Percentiles rank a stretch among this genome's conserved stretches.
These are phyloP conservation scores for Apium graveolens DNA, from an alignment of 129 eudicot genomes.

Conservation along the genomic window DNA sequence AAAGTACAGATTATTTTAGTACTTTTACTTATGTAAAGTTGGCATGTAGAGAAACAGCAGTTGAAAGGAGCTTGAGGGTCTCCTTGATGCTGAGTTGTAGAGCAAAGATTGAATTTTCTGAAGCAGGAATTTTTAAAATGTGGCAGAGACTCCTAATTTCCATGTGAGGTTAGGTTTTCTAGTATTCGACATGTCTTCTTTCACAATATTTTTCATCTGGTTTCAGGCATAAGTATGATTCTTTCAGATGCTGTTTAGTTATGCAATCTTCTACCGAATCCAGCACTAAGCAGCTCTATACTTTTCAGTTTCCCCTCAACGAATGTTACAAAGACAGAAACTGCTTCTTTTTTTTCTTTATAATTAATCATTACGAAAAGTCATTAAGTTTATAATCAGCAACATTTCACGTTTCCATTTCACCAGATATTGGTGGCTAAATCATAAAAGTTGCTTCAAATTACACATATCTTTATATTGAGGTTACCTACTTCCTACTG, in stretches of 20 bases:
- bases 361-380: neutral
- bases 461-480: neutral
- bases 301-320: neutral
- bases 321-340: neutral
- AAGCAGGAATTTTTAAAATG: neutral
- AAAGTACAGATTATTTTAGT: neutral
- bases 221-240: neutral
- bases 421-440: neutral
- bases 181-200: neutral
- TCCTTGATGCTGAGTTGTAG: neutral
- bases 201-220: neutral
- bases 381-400: neutral
- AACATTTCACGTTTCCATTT: neutral
- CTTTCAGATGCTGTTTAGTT: neutral
- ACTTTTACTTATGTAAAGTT: neutral
- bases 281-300: neutral
- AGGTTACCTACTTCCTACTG: neutral
- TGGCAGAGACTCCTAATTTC: neutral
- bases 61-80: neutral
- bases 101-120: neutral
- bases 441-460: neutral
- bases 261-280: neutral
- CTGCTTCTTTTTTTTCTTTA: neutral
- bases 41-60: neutral
- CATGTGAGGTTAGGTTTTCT: neutral